Conservation (phyloP, 441 rosid species). For the Geranium incanum region DNA sequence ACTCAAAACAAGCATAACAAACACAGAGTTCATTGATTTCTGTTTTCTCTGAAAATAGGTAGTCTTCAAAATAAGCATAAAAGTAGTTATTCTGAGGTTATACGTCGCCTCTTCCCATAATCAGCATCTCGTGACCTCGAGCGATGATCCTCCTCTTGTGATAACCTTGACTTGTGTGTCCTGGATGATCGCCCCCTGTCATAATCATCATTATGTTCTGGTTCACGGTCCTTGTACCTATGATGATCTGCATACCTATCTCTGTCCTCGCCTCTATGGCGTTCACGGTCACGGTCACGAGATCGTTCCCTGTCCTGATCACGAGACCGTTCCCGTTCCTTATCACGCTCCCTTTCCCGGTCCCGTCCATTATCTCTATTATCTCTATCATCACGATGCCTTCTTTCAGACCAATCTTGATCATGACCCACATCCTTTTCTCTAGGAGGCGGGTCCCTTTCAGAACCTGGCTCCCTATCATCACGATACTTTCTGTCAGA, state of each 20-base stretch:
- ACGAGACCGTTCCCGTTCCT: slow-evolving; percentile 26
- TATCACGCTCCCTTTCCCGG: slow-evolving; percentile 60
- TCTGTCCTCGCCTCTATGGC: slow-evolving; percentile 48
- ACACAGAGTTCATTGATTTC: slow-evolving; percentile 11
- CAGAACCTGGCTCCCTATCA: slow-evolving; percentile 49
- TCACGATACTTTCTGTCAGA: slow-evolving; percentile 62
- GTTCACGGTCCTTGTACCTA: slow-evolving; percentile 50
- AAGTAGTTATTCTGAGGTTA: slow-evolving; percentile 39
- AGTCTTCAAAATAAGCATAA: slow-evolving; percentile 9
- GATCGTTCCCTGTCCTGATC: not conserved
- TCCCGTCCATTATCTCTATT: slow-evolving; percentile 47
- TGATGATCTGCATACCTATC: slow-evolving; percentile 55
- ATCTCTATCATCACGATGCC: slow-evolving; percentile 52
- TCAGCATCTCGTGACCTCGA: slow-evolving; percentile 74
- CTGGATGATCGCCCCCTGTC: slow-evolving; percentile 56
- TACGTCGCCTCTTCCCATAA: slow-evolving; percentile 69
- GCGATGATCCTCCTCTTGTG: slow-evolving; percentile 57
- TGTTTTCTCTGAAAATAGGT: not conserved
- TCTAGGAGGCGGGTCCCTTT: slow-evolving; percentile 43
- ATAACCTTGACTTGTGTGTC: slow-evolving; percentile 54
- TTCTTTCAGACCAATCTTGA: slow-evolving; percentile 54
- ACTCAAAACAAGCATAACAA: slow-evolving; percentile 16
- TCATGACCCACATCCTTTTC: slow-evolving; percentile 56
- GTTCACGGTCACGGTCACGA: slow-evolving; percentile 27
- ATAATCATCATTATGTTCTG: slow-evolving; percentile 61